Base-by-base conservation (phyloP, 2,329 filamentous ascomycete species). In the Neonectria sp. region DNA sequence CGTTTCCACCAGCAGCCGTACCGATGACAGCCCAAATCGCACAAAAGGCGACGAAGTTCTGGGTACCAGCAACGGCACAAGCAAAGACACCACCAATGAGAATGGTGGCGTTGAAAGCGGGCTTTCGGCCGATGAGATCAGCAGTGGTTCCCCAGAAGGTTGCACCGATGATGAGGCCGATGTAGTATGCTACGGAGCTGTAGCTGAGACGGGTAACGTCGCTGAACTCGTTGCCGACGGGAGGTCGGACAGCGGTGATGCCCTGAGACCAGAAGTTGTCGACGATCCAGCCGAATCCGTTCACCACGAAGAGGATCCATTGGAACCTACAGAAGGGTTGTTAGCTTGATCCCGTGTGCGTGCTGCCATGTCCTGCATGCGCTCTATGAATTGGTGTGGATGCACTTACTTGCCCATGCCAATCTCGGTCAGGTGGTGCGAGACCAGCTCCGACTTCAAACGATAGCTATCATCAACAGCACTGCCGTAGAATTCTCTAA, bases 31-130 rank as follows among this genome's bases (percentile, higher is more conserved):
- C 88, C 17, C 87, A 88, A 64, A 91, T 86, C 3, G 81, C 77
- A 7, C 85, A 87, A 35, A 90, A 85, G 0, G 86, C 85, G 1
- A 84, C 84, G 65, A 91, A 92, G 67, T 86, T 90, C 2, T 86
- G 86, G 0, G 86, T 84, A 0, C 87, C 86, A 0, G 89, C 90
- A 4, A 86, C 87, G 0, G 87, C 81, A 21, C 90, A 82, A 0
- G 86, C 90, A 69, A 91, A 91, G 2, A 90, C 81, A 0, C 82
- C 82, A 0, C 80, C 81, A 5, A 85, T 76, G 4, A 86, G 71
- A 2, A 85, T 78, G 0, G 84, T 86, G 0, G 73, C 76, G 60
- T 85, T 86, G 74, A 86, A 86, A 0, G 84, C 83, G 1, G 79
- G 82, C 29, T 79, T 78, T 15, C 83, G 80, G 17, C 83, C 83